phyloP scores from a whole-genome alignment of 2,329 filamentous ascomycete species.

The Colletotrichum incanum region DNA sequence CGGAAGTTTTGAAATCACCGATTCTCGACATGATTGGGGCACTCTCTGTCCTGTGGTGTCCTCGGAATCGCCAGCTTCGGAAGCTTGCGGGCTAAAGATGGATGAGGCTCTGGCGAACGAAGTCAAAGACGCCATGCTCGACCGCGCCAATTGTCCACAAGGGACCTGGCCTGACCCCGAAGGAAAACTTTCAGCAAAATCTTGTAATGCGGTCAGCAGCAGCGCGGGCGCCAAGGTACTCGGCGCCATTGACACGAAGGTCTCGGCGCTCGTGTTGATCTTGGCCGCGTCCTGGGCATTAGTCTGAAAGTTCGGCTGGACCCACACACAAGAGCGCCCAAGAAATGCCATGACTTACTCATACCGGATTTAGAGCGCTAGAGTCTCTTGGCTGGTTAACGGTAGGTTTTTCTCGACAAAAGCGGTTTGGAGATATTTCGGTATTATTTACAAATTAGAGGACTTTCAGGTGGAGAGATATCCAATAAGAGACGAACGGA shows the following conservation, averaged over 20 bases:
- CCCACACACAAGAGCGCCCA: conserved; percentile 1
- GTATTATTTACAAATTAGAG: not conserved
- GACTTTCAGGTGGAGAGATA: not conserved
- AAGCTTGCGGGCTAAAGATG: conserved; percentile 11
- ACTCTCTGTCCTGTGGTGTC: conserved; percentile 2
- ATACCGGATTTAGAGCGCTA: not conserved
- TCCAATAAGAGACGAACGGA: not conserved
- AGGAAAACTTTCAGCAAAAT: not conserved
- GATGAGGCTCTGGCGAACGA: conserved; percentile 11
- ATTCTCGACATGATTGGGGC: not conserved
- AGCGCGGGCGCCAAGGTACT: not conserved
- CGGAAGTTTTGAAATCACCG: conserved; percentile 4
- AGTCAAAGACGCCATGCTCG: conserved; percentile 11
- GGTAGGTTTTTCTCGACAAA: not conserved
- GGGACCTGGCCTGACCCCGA: conserved; percentile 17
- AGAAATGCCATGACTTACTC: not conserved
- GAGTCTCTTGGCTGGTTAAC: not conserved
- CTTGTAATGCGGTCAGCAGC: conserved; percentile 1
- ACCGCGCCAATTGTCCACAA: not conserved
- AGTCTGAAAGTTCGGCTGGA: not conserved
- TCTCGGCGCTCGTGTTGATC: conserved; percentile 23
- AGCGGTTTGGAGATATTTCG: not conserved
- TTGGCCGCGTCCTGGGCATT: conserved; percentile 19
- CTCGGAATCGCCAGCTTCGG: not conserved
- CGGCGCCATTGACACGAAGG: conserved; percentile 4